These are phyloP conservation scores for Musa acuminata DNA, from an alignment of 176 grass and related monocot species.

Conservation along the genomic window DNA sequence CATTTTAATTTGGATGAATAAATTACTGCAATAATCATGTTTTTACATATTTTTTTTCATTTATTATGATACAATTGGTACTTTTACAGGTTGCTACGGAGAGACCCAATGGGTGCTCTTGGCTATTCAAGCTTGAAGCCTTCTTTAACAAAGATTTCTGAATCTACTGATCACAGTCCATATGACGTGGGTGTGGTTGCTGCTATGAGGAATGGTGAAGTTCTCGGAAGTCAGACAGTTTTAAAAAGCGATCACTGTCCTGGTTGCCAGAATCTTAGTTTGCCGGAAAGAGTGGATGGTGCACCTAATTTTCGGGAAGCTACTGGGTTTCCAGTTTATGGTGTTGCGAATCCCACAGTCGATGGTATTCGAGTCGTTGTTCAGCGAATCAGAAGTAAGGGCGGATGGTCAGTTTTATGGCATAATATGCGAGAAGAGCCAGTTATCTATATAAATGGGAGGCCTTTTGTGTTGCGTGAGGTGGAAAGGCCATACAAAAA, in stretches of 20 bases:
- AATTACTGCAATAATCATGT: neutral
- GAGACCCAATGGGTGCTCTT: slow-evolving; percentile 98
- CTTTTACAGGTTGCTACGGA: slow-evolving; percentile 62
- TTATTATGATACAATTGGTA: neutral
- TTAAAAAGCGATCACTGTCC: slow-evolving; percentile 97
- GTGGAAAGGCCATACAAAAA: slow-evolving; percentile 97
- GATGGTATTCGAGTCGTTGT: slow-evolving; percentile 88
- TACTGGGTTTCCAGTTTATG: slow-evolving; percentile 83
- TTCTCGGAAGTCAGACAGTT: slow-evolving; percentile 92
- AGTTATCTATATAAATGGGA: slow-evolving; percentile 97
- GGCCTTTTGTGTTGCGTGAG: slow-evolving; percentile 94
- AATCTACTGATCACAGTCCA: slow-evolving; percentile 52
- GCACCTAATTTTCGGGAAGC: slow-evolving; percentile 97
- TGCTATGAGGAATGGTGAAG: slow-evolving; percentile 90
- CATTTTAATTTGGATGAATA: neutral
- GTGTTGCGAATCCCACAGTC: slow-evolving; percentile 94
- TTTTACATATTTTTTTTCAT: neutral
- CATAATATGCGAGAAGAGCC: slow-evolving; percentile 99
- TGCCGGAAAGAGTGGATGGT: slow-evolving; percentile 87
- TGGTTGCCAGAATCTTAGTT: slow-evolving; percentile 75
- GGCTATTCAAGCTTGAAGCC: slow-evolving; percentile 82
- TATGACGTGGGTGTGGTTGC: slow-evolving; percentile 72
- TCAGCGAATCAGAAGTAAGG: slow-evolving; percentile 68
- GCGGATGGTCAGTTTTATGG: slow-evolving; percentile 75
- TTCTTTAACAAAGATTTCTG: slow-evolving; percentile 44